These are phyloP conservation scores for Tetracentron sinense DNA, from an alignment of 164 flowering plant species.

Conservation along the genomic window DNA sequence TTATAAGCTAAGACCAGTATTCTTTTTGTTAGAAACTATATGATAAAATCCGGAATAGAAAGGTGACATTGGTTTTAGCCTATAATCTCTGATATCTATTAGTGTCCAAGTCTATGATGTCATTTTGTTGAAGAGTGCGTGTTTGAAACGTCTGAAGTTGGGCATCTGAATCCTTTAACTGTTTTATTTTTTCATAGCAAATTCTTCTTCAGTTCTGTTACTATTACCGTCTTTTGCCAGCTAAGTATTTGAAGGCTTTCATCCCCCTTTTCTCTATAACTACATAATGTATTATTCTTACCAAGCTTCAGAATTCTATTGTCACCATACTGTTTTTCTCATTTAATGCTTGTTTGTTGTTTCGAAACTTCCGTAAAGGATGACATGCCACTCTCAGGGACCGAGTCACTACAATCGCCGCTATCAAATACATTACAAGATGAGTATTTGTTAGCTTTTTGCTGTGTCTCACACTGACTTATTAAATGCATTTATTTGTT, in stretches of 20 bases:
- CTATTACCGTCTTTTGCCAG: not conserved
- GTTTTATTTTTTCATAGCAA: no score
- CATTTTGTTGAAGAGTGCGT: not conserved
- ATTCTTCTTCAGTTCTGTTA: no score
- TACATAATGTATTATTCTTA: no score
- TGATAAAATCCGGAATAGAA: not conserved
- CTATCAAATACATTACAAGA: constrained; percentile 77
- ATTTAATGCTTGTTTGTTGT: not conserved
- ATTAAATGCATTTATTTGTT: no score
- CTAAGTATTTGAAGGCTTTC: no score
- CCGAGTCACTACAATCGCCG: constrained; percentile 88
- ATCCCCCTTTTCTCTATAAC: no score
- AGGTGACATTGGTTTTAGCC: not conserved
- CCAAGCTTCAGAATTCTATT: not conserved
- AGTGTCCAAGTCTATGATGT: no score
- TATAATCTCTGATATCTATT: not conserved
- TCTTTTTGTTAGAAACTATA: no score
- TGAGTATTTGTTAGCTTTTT: constrained; percentile 29
- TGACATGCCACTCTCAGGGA: constrained; percentile 70
- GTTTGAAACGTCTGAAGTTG: not conserved
- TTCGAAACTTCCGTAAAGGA: constrained; percentile 90
- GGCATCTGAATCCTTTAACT: not conserved
- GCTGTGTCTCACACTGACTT: no score
- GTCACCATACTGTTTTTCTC: no score
- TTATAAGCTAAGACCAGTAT: no score